phyloP scores from a whole-genome alignment of 192 early-diverging fungal species.

The Coemansia sp. region DNA sequence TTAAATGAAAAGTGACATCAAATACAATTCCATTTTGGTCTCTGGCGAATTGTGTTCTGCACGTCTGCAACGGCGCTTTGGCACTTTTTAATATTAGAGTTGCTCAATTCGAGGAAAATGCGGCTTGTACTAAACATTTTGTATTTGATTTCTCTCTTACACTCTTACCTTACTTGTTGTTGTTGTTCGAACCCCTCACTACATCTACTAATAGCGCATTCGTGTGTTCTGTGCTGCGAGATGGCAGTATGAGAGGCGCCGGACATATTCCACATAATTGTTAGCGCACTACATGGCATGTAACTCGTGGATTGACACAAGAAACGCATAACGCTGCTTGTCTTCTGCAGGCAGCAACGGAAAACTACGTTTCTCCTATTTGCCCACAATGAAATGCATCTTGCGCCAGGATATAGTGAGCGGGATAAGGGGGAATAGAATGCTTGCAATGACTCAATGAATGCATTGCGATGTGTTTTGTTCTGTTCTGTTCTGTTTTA shows the following conservation, averaged over 20 bases:
- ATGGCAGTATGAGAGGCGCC: neutral
- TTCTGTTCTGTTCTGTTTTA: neutral
- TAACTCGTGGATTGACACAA: constrained; percentile 4
- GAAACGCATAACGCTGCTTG: constrained; percentile 10
- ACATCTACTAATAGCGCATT: neutral
- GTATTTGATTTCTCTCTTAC: neutral
- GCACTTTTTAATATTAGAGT: constrained; percentile 1
- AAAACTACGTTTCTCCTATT: neutral
- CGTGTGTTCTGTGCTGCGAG: neutral
- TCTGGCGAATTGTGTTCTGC: neutral
- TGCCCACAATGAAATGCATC: no score
- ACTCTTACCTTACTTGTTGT: neutral
- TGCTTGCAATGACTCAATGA: neutral
- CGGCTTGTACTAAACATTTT: neutral
- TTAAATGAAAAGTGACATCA: constrained; percentile 10
- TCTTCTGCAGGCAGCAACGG: neutral
- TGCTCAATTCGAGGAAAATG: neutral
- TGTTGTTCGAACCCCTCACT: neutral
- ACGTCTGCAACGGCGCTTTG: neutral
- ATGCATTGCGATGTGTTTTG: no score
- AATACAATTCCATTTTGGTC: neutral
- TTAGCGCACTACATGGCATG: constrained; percentile 4
- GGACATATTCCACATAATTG: neutral
- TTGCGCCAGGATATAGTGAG: constrained; percentile 6
- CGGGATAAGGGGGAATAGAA: constrained; percentile 8